These are phyloP conservation scores for Leccinum longicurvipes DNA, from an alignment of 768 basidiomycete species.

Conservation along the genomic window DNA sequence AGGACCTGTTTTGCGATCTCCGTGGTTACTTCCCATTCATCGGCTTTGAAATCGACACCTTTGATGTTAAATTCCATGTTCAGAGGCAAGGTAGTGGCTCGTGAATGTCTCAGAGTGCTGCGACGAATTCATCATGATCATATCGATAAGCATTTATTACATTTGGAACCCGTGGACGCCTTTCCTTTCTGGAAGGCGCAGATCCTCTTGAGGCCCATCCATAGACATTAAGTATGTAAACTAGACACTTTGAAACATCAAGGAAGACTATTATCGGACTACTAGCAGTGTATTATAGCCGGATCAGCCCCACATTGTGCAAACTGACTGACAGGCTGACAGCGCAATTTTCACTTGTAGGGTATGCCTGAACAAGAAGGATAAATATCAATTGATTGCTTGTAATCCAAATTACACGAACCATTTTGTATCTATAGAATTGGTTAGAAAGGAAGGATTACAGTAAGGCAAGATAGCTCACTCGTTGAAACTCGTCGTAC, in stretches of 20 bases:
- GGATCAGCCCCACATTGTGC: background rate
- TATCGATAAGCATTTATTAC: slow-evolving; percentile 7
- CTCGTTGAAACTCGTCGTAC: slow-evolving; percentile 94
- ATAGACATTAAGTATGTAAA: background rate
- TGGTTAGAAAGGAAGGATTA: slow-evolving; percentile 3
- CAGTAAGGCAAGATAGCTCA: slow-evolving; percentile 34
- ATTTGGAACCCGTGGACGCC: background rate
- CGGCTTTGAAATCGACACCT: slow-evolving; percentile 36
- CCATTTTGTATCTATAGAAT: slow-evolving; percentile 47
- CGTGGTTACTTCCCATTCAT: slow-evolving; percentile 55
- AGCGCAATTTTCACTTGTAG: slow-evolving; percentile 21
- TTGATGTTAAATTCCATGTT: slow-evolving; percentile 40
- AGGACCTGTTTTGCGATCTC: slow-evolving; percentile 49
- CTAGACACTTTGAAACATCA: background rate
- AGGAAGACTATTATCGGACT: background rate
- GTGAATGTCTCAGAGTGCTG: background rate
- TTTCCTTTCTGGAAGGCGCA: slow-evolving; percentile 7
- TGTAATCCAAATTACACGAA: slow-evolving; percentile 19
- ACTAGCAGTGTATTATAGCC: background rate
- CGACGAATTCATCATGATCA: background rate
- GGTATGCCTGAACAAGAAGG: slow-evolving; percentile 26
- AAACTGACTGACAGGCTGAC: background rate
- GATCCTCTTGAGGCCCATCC: slow-evolving; percentile 1
- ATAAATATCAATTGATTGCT: background rate
- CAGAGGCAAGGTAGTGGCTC: background rate